These are phyloP conservation scores for Pholiota conissans DNA, from an alignment of 768 basidiomycete genomes.

Conservation along the genomic window DNA sequence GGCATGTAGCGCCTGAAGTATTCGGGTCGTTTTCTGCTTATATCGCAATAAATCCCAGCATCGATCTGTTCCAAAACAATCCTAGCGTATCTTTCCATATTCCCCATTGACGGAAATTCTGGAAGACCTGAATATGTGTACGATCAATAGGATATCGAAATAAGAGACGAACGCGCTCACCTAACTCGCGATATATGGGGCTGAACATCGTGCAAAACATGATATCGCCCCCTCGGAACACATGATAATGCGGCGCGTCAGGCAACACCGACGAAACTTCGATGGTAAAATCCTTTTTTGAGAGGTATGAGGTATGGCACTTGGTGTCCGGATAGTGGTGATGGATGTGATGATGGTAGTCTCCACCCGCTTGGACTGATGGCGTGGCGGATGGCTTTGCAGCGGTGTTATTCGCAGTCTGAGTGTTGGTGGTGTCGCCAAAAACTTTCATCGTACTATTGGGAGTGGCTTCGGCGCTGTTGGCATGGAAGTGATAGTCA, in stretches of 20 bases:
- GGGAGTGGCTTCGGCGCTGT: not conserved
- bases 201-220: slow-evolving; percentile 1
- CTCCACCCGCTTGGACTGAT: not conserved
- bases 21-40: not conserved
- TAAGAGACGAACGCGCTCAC: not conserved
- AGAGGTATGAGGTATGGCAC: not conserved
- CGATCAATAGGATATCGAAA: not conserved
- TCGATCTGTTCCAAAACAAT: not conserved
- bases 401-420: no score
- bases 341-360: not conserved
- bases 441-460: no score
- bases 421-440: no score
- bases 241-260: not conserved
- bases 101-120: not conserved
- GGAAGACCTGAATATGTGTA: not conserved
- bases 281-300: not conserved
- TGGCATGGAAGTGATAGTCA: not conserved
- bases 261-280: not conserved
- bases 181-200: not conserved
- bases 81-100: not conserved
- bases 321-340: not conserved
- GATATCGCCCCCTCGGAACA: not conserved
- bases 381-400: no score
- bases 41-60: not conserved
- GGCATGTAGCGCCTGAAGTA: not conserved